Conservation (phyloP, 805 yeast species). For the Cyberlindnera xylosilytica region DNA sequence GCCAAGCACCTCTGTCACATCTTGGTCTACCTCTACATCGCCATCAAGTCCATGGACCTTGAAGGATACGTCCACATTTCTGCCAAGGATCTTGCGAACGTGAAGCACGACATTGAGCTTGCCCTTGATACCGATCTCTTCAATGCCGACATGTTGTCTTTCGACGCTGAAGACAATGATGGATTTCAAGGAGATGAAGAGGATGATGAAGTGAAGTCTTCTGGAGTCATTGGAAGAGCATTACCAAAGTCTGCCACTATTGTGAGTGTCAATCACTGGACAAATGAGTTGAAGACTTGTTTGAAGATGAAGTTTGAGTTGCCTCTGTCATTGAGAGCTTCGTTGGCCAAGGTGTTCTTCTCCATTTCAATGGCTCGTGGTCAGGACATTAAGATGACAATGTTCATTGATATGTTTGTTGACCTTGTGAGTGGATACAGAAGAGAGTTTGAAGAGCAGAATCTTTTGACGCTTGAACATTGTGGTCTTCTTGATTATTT, state of each 20-base stretch:
- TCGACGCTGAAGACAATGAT: constrained; percentile 31
- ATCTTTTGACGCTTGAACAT: constrained; percentile 35
- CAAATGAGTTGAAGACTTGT: constrained; percentile 79
- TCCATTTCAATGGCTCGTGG: constrained; percentile 71
- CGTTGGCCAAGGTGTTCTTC: constrained; percentile 66
- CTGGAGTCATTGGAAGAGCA: constrained; percentile 52
- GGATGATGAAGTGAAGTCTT: constrained; percentile 35
- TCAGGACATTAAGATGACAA: constrained; percentile 56
- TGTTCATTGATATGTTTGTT: constrained; percentile 61
- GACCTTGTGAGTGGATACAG: constrained; percentile 44
- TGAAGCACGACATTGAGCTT: constrained; percentile 39
- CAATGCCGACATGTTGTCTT: constrained; percentile 35
- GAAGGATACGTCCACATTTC: constrained; percentile 67
- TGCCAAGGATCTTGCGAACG: constrained; percentile 59
- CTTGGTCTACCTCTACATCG: constrained; percentile 74
- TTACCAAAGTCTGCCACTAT: constrained; percentile 70
- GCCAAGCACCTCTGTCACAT: constrained; percentile 75
- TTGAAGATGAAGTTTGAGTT: constrained; percentile 73
- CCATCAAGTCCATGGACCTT: constrained; percentile 70
- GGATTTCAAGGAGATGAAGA: constrained; percentile 37
- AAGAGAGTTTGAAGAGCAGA: constrained; percentile 26
- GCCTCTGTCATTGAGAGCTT: constrained; percentile 61
- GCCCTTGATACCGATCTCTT: constrained; percentile 54
- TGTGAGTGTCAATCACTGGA: constrained; percentile 77
- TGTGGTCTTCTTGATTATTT: constrained; percentile 31